Evolutionary conservation across 345 rosid genomes (phyloP).

Genomic region (Euphorbia lathyris): DNA sequence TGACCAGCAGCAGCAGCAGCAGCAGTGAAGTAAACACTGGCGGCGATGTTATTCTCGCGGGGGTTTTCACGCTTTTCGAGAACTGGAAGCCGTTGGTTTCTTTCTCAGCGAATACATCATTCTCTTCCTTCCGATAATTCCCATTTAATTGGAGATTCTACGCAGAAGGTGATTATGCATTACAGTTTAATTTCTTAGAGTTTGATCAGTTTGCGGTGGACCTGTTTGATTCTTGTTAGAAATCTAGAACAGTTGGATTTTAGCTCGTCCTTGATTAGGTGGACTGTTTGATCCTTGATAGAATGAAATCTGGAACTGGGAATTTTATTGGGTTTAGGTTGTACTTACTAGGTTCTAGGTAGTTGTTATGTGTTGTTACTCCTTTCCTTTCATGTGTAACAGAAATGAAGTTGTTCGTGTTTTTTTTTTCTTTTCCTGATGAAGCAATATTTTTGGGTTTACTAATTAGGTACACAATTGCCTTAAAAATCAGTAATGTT

Average conservation of each 20-base stretch:
- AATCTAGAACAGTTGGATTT: too few relatives aligned
- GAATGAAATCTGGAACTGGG: not conserved
- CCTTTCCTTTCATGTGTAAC: not conserved
- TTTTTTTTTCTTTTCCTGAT: not conserved
- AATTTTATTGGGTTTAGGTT: not conserved
- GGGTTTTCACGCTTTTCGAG: conserved; percentile 1
- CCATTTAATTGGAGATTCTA: conserved; percentile 6
- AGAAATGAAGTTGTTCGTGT: not conserved
- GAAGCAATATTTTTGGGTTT: not conserved
- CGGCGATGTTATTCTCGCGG: conserved; percentile 3
- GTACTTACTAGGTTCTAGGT: not conserved
- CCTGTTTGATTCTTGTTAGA: too few relatives aligned
- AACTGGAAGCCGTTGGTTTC: not conserved
- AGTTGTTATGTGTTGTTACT: not conserved
- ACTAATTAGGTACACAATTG: not conserved
- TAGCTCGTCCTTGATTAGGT: too few relatives aligned
- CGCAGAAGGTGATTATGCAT: not conserved
- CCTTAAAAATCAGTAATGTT: not conserved
- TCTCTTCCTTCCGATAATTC: not conserved
- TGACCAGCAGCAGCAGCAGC: not conserved
- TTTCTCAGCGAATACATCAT: not conserved
- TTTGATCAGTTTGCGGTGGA: not conserved
- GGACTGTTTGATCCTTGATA: not conserved
- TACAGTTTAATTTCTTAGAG: not conserved
- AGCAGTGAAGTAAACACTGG: not conserved